Conservation (phyloP, 2,329 filamentous ascomycete species). For the Claviceps digitariae region DNA sequence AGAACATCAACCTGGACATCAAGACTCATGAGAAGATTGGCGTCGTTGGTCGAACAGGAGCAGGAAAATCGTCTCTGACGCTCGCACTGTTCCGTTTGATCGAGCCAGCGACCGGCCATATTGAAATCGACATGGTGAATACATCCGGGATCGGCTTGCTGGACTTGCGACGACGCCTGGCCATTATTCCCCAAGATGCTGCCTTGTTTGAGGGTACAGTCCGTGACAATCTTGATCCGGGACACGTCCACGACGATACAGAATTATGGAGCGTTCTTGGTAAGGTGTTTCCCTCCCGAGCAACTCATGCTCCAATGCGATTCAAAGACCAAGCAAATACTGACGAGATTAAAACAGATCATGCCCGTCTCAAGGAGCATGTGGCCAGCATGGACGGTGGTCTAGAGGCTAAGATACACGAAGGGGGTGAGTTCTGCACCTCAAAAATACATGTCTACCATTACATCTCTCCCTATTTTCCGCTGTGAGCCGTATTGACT, state of each 20-base stretch:
- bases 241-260: slow-evolving; percentile 89
- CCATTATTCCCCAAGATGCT: slow-evolving; percentile 96
- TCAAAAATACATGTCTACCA: background rate
- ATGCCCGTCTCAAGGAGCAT: slow-evolving; percentile 87
- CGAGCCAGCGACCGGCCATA: slow-evolving; percentile 67
- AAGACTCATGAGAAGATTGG: slow-evolving; percentile 97
- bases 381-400: slow-evolving; percentile 75
- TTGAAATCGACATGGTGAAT: slow-evolving; percentile 80
- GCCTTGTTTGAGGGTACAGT: slow-evolving; percentile 89
- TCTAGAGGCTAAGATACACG: slow-evolving; percentile 78
- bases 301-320: slow-evolving; percentile 1
- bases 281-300: slow-evolving; percentile 35
- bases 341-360: slow-evolving; percentile 41
- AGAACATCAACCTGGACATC: slow-evolving; percentile 83
- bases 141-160: slow-evolving; percentile 82
- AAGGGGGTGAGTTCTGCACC: slow-evolving; percentile 68
- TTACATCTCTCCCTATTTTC: background rate
- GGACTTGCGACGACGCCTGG: slow-evolving; percentile 76
- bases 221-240: slow-evolving; percentile 89
- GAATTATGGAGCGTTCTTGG: slow-evolving; percentile 92
- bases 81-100: slow-evolving; percentile 92
- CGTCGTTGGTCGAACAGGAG: slow-evolving; percentile 89
- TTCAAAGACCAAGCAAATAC: background rate
- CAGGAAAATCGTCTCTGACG: slow-evolving; percentile 89
- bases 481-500: background rate